Evolutionary conservation across 768 basidiomycete genomes (phyloP), one percentile per base, ranked within the genome.

Genomic region (Rhodotorula kratochvilovae): DNA sequence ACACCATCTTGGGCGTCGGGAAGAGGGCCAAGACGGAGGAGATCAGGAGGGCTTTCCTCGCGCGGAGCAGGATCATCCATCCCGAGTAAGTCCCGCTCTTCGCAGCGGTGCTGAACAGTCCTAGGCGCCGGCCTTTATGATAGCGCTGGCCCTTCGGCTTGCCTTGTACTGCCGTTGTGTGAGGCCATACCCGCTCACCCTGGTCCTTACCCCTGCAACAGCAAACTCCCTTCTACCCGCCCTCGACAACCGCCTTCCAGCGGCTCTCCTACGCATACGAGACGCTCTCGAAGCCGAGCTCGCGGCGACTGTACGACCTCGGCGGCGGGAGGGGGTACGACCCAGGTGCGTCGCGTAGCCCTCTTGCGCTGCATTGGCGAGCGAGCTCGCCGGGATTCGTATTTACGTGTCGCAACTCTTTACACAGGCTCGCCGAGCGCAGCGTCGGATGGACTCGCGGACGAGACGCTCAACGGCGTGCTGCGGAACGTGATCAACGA

Each of bases 211-310:
- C 12, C n/a, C 51, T 46, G 35, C 59, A 73, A 23, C 75, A 92
- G 91, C 78, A 92, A 92, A 82, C 92, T 89, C 73, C 89, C 5
- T 80, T 85, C 73, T 87, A 88, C 77, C 86, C 88, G 10, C 85
- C 88, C 57, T 89, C 91, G 27, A 93, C 91, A 0, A 82, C 85
- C 29, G 91, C 91, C 1, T 93, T 93, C 79, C 91, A 93, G 78
- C 89, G 89, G 76, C 88, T 93, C 8, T 88, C 89, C 11, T 86
- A 90, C 25, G 91, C 91, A 3, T 92, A 92, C 76, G 85, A 89
- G 73, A 86, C 90, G 16, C 86, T 92, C 67, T 88, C 87, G 76
- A 87, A 87, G 63, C 89, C 91, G 1, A 82, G 86, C 23, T 85
- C 87, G 11, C 85, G 86, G 73, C 85, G 86, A 23, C 73, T 85